Percentiles rank a stretch among this genome's conserved stretches.
phyloP scores from a whole-genome alignment of 2,329 filamentous ascomycete species.

The Pseudogymnoascus sp. region DNA sequence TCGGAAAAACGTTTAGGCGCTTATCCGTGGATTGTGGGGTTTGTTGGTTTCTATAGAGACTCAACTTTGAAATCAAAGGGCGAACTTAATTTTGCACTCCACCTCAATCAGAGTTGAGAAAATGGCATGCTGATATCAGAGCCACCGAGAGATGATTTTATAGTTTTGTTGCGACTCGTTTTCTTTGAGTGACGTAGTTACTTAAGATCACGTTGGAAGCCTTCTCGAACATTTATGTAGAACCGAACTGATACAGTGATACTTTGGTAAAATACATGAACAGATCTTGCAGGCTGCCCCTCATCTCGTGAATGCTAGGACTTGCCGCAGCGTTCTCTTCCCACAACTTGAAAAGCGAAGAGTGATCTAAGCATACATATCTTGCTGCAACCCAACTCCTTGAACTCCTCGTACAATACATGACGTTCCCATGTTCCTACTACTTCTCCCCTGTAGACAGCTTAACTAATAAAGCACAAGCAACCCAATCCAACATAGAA shows the following conservation, averaged over 20 bases:
- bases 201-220: background rate
- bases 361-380: constrained; percentile 5
- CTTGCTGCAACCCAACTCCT: constrained; percentile 5
- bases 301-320: background rate
- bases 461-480: constrained; percentile 91
- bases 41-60: background rate
- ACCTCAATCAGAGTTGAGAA: background rate
- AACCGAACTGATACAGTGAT: constrained; percentile 2
- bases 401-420: constrained; percentile 10
- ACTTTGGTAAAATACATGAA: background rate
- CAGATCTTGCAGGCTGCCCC: background rate
- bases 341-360: background rate
- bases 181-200: background rate
- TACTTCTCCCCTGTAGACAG: background rate
- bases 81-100: background rate
- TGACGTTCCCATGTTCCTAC: background rate
- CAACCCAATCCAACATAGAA: constrained; percentile 93
- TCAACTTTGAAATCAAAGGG: background rate
- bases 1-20: background rate
- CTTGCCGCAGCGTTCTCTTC: background rate
- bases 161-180: background rate
- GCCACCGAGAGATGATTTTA: background rate
- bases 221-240: background rate
- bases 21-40: constrained; percentile 2
- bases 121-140: background rate